Conservation (phyloP, 305 asterid species). For the Fraxinus sp. region DNA sequence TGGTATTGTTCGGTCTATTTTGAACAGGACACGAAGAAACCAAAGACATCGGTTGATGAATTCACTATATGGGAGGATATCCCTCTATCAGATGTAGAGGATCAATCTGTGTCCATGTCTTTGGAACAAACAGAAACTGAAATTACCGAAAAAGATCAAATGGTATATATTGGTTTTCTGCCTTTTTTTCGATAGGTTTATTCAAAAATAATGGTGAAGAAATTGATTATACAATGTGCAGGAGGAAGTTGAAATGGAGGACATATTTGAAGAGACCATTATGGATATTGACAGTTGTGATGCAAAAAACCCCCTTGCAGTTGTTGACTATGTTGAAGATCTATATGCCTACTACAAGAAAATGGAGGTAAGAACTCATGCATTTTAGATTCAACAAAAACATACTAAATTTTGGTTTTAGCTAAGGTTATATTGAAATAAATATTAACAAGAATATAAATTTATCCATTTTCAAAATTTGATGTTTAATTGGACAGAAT, state of each 20-base stretch:
- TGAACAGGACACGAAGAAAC: slow-evolving; percentile 66
- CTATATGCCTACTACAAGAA: slow-evolving; percentile 62
- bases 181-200: not conserved
- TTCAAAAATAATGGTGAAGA: not conserved
- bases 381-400: not conserved
- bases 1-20: not conserved
- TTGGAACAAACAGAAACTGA: slow-evolving; percentile 56
- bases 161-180: slow-evolving; percentile 34
- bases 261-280: slow-evolving; percentile 70
- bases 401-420: not conserved
- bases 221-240: not conserved
- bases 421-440: not conserved
- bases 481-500: not conserved
- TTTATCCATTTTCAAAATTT: not conserved
- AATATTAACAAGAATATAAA: not conserved
- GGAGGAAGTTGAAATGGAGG: slow-evolving; percentile 92
- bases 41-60: slow-evolving; percentile 52
- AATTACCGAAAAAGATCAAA: slow-evolving; percentile 41
- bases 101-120: slow-evolving; percentile 64
- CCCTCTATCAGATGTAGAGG: slow-evolving; percentile 49
- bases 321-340: slow-evolving; percentile 69
- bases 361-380: slow-evolving; percentile 54
- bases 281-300: slow-evolving; percentile 69
- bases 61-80: slow-evolving; percentile 76
- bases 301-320: slow-evolving; percentile 64